Base-by-base conservation (phyloP, 169 alveolate species). In the Theileria orientalis region DNA sequence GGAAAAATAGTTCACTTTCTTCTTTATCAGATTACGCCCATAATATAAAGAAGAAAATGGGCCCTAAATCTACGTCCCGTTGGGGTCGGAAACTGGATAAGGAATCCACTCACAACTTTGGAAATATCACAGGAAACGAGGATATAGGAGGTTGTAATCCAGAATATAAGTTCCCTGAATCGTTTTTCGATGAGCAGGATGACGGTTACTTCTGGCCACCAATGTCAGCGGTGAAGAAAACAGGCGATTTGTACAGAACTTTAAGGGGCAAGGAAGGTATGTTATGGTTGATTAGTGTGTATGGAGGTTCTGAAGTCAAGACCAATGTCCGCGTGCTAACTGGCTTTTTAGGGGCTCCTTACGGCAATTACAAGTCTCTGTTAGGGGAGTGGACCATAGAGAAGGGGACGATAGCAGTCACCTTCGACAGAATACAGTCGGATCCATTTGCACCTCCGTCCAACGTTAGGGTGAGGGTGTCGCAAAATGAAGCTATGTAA, bases 381-480 rank as follows among this genome's bases (percentile, higher is more conserved):
- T 33, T 64, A 7, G 92, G 92, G 13, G 61, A 74, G 29, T 86
- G 92, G 92, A 67, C 40, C 27, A 32, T 86, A 16, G 67, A 27
- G 46, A 79, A 69, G 29, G 61, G 62, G 52, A n/a, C 67, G 46
- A 60, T 83, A 41, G 32, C 69, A 41, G 56, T 61, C 9, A 41
- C 29, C 7, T 70, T 42, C 40, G 90, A 76, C 60, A 86, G 92
- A 49, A 87, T 87, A 32, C 93, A 87, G 76, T 63, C 87, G 1
- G 93, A 87, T 49, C 93, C 93, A 30, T 87, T 84, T 54, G 93
- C 93, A 2, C 93, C 93, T 32, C 93, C 93, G 9, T 79, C 90
- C 25, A 72, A 72, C 30, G 61, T 83, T n/a, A 76, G 93, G 2
- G 51, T 87, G 37, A 70, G 91, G 23, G 70, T 87, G 37, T 80